Evolutionary conservation across 805 yeast genomes (phyloP).

Genomic region (Metschnikowia noctiluminum): DNA sequence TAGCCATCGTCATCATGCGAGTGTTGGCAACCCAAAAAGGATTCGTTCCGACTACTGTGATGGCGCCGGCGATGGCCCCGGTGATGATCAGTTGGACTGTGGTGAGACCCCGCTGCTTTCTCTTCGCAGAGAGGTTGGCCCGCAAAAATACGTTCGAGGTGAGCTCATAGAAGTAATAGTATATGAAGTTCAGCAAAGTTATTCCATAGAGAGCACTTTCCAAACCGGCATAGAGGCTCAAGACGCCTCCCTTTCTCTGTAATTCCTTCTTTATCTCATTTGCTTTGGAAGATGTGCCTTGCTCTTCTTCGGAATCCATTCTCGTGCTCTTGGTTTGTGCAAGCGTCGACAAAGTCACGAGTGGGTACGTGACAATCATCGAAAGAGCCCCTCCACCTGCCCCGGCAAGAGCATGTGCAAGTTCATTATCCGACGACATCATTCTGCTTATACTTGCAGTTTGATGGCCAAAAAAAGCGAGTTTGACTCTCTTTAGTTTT

Average conservation of each 20-base stretch:
- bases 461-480: too few relatives aligned
- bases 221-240: constrained; percentile 78
- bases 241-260: constrained; percentile 52
- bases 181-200: constrained; percentile 80
- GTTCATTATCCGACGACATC: constrained; percentile 26
- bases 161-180: constrained; percentile 87
- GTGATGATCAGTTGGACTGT: constrained; percentile 68
- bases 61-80: constrained; percentile 84
- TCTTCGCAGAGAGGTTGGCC: constrained; percentile 25
- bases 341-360: constrained; percentile 80
- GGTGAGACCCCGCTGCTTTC: constrained; percentile 41
- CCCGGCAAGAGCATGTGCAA: constrained; percentile 92
- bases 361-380: constrained; percentile 84
- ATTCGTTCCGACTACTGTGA: constrained; percentile 77
- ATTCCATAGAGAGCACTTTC: constrained; percentile 87
- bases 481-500: too few relatives aligned
- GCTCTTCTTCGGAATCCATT: constrained; percentile 16
- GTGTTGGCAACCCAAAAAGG: constrained; percentile 97
- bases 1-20: constrained; percentile 64
- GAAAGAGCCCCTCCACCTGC: constrained; percentile 91
- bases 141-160: constrained; percentile 47
- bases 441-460: background rate
- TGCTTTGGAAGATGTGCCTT: constrained; percentile 17
- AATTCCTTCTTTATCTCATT: constrained; percentile 42
- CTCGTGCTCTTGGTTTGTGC: constrained; percentile 65